Evolutionary conservation across 73 alveolate species (phyloP).

Genomic region (Paramecium sonneborni): DNA sequence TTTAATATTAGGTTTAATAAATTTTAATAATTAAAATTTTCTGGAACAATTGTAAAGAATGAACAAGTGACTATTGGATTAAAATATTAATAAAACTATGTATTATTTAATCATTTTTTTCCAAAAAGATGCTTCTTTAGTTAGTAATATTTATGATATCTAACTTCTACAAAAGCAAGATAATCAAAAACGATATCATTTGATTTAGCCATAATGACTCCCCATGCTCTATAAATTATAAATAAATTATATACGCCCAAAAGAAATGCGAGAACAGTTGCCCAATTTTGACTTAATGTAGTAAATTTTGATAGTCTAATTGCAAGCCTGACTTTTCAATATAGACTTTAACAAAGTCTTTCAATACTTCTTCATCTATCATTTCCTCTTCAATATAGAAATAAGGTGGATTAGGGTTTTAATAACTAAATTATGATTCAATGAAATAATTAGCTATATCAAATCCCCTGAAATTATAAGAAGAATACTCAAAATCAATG

Average conservation of each 20-base stretch:
- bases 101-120: background rate
- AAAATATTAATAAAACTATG: background rate
- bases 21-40: background rate
- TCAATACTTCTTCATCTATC: background rate
- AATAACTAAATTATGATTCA: conserved; percentile 59
- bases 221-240: conserved; percentile 47
- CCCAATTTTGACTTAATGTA: background rate
- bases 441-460: conserved; percentile 65
- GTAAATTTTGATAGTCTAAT: background rate
- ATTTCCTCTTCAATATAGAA: conserved; percentile 54
- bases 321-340: background rate
- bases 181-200: conserved; percentile 50
- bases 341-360: conserved; percentile 22
- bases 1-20: background rate
- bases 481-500: conserved; percentile 62
- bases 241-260: conserved; percentile 34
- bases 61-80: background rate
- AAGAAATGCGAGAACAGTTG: background rate
- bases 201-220: conserved; percentile 22
- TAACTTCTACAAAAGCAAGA: conserved; percentile 43
- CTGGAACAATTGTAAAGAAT: background rate
- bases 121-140: conserved; percentile 29
- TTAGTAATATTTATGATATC: conserved; percentile 46
- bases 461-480: conserved; percentile 61
- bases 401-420: conserved; percentile 63